These are phyloP conservation scores for Echinosophora koreensis DNA, from an alignment of 306 rosid genomes.

Conservation along the genomic window DNA sequence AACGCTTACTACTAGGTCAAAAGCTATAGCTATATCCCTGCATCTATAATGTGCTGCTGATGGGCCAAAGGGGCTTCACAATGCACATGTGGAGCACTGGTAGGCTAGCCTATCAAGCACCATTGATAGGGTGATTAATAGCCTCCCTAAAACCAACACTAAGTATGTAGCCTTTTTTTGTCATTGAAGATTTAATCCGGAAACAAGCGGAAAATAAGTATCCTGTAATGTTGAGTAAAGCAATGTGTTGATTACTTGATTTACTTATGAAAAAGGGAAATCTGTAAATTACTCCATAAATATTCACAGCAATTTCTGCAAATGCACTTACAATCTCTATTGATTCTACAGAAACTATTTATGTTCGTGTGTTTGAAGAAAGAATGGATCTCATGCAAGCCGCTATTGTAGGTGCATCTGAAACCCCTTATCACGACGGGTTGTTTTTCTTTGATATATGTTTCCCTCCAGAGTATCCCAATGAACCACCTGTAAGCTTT, in stretches of 20 bases:
- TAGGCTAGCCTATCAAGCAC: neutral
- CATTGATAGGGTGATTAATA: neutral
- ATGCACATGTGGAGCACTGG: neutral
- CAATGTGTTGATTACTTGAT: conserved; percentile 32
- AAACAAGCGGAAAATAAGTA: conserved; percentile 27
- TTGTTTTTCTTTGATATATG: conserved; percentile 87
- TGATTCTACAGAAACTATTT: conserved; percentile 73
- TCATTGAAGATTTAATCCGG: conserved; percentile 16
- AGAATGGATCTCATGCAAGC: conserved; percentile 93
- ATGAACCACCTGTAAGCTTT: conserved; percentile 90
- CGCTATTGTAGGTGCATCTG: conserved; percentile 89
- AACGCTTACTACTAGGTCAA: neutral
- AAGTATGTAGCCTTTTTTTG: neutral
- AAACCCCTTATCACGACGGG: conserved; percentile 97
- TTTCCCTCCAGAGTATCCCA: conserved; percentile 89
- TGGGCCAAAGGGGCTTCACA: neutral
- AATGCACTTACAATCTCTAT: conserved; percentile 40
- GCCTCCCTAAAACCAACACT: neutral
- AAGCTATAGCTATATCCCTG: neutral
- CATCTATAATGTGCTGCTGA: neutral
- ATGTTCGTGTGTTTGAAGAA: conserved; percentile 85
- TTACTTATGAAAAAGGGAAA: conserved; percentile 14
- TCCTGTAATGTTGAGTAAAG: neutral
- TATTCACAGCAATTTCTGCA: conserved; percentile 10
- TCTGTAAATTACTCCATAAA: conserved; percentile 1